Evolutionary conservation across 2,329 filamentous ascomycete species (phyloP), one percentile per base, ranked within the genome.

Genomic region (Pseudogymnoascus sp.): DNA sequence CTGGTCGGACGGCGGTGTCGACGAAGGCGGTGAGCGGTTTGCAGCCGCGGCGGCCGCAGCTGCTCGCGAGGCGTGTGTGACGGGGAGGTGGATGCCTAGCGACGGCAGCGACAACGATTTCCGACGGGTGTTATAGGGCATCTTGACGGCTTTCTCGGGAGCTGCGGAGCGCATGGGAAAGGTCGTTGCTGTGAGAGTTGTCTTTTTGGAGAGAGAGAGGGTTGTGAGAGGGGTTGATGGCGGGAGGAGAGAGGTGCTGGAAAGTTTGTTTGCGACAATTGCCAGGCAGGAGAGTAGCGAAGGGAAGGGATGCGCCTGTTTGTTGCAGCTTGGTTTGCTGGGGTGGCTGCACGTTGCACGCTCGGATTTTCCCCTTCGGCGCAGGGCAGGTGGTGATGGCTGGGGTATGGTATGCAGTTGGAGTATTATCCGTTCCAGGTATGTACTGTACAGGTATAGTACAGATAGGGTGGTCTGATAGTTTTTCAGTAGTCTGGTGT

Each of bases 111-210:
- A 97, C 69, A 99, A 81, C 73, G 92, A 96, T 82, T 97, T 97
- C 77, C 93, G 88, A 78, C 93, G 90, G 70, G 93, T 97, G 78
- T 97, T 96, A 83, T 97, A 97, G 74, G 89, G 89, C 91, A 96
- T 96, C n/a, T 26, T 68, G 37, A 64, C 38, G 38, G 65, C 11
- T 64, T 65, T 65, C 31, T 23, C 33, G 33, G 33, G 59, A 38
- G 59, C 37, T 60, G 19, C 2, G 59, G 33, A 40, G 37, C 33
- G 59, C 59, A 38, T 60, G 59, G 33, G 59, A 60, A 40, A 38
- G 35, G 59, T 60, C 33, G 37, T 37, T 40, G 13, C 5, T n/a
- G 59, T 15, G n/a, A 17, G n/a, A 38, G 26, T 26, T 5, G 21
- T 31, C 46, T 17, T 56, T 56, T 56, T 19, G 31, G 13, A 1